Conservation (phyloP, 768 basidiomycete genomes). For the Panaeolus cyanescens region DNA sequence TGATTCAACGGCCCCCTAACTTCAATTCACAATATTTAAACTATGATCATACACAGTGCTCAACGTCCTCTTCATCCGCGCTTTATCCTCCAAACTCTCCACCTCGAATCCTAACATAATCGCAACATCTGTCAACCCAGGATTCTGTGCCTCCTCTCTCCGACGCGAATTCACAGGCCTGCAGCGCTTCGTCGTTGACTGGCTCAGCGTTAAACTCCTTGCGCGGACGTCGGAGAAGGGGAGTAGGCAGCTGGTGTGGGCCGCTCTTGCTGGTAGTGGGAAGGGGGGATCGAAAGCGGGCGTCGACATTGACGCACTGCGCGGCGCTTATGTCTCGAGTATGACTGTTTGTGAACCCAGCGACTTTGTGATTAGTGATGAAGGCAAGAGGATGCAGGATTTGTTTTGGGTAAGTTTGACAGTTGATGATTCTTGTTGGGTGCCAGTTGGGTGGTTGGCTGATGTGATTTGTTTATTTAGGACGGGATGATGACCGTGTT, state of each 20-base stretch:
- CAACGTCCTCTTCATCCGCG: constrained; percentile 39
- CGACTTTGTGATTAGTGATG: constrained; percentile 33
- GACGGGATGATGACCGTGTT: constrained; percentile 3
- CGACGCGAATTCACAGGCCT: constrained; percentile 21
- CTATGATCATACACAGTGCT: constrained; percentile 29
- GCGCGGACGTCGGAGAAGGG: constrained; percentile 40
- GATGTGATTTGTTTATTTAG: not conserved
- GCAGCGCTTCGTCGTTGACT: constrained; percentile 12
- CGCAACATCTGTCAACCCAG: constrained; percentile 41
- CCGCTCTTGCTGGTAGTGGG: constrained; percentile 32
- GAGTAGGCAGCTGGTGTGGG: constrained; percentile 34
- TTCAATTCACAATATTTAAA: not conserved
- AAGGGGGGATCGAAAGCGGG: constrained; percentile 12
- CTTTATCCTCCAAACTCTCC: constrained; percentile 30
- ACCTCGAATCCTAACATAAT: constrained; percentile 24
- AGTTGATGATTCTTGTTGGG: too few species aligned
- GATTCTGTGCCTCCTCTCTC: constrained; percentile 41
- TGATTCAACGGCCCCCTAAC: not conserved
- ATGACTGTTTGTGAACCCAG: constrained; percentile 29
- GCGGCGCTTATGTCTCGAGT: constrained; percentile 29
- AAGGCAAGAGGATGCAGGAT: constrained; percentile 28
- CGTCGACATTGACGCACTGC: constrained; percentile 21
- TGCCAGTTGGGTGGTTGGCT: not conserved
- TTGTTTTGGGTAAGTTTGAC: constrained; percentile 37
- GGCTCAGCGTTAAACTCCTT: constrained; percentile 29